Percentiles rank a stretch among this genome's conserved stretches.
phyloP scores from a whole-genome alignment of 192 early-diverging fungal species.

The Entomortierella parvispora region DNA sequence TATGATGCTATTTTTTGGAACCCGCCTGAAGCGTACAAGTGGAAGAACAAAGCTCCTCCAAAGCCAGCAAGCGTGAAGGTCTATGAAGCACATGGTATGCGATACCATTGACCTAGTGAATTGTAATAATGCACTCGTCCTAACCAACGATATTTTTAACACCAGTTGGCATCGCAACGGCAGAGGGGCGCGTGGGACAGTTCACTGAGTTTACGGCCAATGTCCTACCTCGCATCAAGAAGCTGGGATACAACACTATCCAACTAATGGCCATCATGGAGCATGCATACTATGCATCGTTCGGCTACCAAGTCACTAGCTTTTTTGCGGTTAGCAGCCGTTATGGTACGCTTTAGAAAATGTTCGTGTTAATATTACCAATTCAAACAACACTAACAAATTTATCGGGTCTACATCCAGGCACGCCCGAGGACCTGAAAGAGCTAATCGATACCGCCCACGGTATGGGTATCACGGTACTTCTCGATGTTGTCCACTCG shows the following conservation, averaged over 20 bases:
- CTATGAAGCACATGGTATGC: constrained; percentile 92
- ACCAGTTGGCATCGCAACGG: constrained; percentile 90
- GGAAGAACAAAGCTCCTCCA: constrained; percentile 78
- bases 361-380: not conserved
- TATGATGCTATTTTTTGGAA: constrained; percentile 97
- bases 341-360: constrained; percentile 65
- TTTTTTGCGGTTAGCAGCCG: constrained; percentile 95
- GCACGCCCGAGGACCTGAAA: constrained; percentile 91
- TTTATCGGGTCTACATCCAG: constrained; percentile 21
- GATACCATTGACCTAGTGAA: not conserved
- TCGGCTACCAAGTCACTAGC: constrained; percentile 98
- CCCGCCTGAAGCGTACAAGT: constrained; percentile 80
- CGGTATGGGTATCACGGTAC: constrained; percentile 84
- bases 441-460: constrained; percentile 94
- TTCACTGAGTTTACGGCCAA: constrained; percentile 92
- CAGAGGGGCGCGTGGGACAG: constrained; percentile 82
- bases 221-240: constrained; percentile 85
- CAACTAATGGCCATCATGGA: constrained; percentile 97
- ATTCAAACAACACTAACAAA: no score
- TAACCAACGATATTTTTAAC: not conserved
- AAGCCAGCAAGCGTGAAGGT: constrained; percentile 77
- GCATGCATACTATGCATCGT: constrained; percentile 98
- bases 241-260: constrained; percentile 85
- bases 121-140: not conserved
- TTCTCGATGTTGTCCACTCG: constrained; percentile 96